Conservation (phyloP, 1,284 basidiomycete species). For the Sporisorium exsertum region DNA sequence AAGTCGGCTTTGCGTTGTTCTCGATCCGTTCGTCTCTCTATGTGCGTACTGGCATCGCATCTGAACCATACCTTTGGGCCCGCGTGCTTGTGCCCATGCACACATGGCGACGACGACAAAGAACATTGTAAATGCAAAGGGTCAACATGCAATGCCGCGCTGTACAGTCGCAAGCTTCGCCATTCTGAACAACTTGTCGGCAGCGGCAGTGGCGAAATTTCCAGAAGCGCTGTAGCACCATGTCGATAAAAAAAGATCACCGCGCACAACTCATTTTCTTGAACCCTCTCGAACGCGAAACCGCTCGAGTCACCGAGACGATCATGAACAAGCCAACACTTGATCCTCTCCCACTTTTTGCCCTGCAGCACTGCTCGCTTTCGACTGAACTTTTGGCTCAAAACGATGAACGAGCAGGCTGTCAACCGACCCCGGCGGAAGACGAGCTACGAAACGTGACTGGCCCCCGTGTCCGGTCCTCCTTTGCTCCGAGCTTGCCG, state of each 20-base stretch:
- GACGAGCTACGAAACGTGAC: not conserved
- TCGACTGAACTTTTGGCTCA: not conserved
- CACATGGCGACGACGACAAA: not conserved
- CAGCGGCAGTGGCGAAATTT: conserved; percentile 1
- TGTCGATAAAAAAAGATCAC: not conserved
- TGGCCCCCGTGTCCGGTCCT: too few relatives aligned
- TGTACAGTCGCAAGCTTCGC: too few relatives aligned
- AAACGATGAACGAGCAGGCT: not conserved
- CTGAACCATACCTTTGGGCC: not conserved
- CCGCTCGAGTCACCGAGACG: not conserved
- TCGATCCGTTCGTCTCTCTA: not conserved
- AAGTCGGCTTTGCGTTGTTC: not conserved
- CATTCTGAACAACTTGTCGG: too few relatives aligned
- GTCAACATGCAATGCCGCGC: too few relatives aligned
- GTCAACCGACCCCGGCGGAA: not conserved
- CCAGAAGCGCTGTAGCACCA: not conserved
- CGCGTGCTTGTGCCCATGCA: not conserved
- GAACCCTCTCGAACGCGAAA: too few relatives aligned
- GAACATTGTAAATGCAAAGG: too few relatives aligned
- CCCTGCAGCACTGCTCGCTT: not conserved
- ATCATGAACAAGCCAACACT: not conserved
- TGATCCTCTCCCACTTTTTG: not conserved
- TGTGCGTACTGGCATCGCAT: not conserved
- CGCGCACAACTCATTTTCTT: not conserved
- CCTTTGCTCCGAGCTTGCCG: too few relatives aligned